A percentile compares a stretch with the other conserved stretches of the same genome.
These are phyloP conservation scores for Linnemannia elongata DNA, from an alignment of 192 early-diverging fungal species.

Conservation along the genomic window DNA sequence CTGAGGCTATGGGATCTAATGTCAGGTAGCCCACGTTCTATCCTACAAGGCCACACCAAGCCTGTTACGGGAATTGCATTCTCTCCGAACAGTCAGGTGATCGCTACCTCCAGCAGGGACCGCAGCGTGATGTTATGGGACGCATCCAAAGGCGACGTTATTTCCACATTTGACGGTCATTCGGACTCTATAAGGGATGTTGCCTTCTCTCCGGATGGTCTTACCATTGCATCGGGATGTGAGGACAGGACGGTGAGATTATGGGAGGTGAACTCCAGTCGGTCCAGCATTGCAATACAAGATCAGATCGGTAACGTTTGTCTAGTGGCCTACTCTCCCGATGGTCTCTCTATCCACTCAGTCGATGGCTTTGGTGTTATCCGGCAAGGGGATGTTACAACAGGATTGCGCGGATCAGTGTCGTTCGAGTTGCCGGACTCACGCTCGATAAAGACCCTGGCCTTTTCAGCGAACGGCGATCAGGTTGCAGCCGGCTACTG, in stretches of 20 bases:
- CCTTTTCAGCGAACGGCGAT: no score
- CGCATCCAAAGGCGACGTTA: neutral
- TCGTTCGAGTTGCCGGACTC: no score
- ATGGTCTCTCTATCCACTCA: no score
- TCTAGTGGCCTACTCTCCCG: neutral
- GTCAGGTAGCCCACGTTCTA: neutral
- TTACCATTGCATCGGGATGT: neutral
- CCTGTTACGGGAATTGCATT: neutral
- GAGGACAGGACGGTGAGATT: neutral
- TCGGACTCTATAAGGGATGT: neutral
- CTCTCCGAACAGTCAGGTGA: neutral
- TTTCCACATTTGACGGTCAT: no score
- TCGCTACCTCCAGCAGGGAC: neutral
- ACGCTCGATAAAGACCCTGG: no score
- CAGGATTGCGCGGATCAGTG: no score
- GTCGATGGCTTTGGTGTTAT: no score
- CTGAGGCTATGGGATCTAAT: neutral
- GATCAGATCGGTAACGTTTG: neutral
- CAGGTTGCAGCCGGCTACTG: no score
- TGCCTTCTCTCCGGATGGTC: neutral
- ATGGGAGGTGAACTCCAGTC: neutral
- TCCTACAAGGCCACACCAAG: neutral
- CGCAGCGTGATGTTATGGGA: conserved; percentile 5
- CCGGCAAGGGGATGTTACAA: no score
- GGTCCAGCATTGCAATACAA: neutral